Percentiles rank a stretch among this genome's conserved stretches.
These are phyloP conservation scores for Davidsoniella australis DNA, from an alignment of 2,329 filamentous ascomycete genomes.

Conservation along the genomic window DNA sequence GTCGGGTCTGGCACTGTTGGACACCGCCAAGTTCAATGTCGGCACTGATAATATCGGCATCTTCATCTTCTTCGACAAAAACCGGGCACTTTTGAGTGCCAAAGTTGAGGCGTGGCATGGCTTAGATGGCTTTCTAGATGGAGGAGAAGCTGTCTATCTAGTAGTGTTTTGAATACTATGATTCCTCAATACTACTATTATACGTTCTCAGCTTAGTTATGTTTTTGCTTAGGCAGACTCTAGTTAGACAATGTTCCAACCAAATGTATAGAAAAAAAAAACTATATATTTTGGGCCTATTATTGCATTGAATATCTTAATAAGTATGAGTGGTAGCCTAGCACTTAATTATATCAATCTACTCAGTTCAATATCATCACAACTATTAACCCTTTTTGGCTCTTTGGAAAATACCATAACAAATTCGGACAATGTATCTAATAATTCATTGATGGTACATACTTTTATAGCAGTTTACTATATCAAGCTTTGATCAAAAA, in stretches of 20 bases:
- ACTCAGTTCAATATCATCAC: background rate
- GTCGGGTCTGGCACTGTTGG: background rate
- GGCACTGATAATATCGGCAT: background rate
- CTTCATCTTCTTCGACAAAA: background rate
- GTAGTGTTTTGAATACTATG: too few relatives aligned
- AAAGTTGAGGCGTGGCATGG: constrained; percentile 9
- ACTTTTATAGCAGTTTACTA: too few relatives aligned
- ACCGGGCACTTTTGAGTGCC: background rate
- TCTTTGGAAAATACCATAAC: too few relatives aligned
- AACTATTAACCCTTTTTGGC: background rate
- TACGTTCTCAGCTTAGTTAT: background rate
- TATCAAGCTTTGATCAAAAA: too few relatives aligned
- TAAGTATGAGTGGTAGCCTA: background rate
- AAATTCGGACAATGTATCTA: too few relatives aligned
- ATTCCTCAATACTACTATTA: too few relatives aligned
- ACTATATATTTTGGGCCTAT: background rate
- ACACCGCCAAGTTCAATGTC: constrained; percentile 4
- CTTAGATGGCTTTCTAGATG: background rate
- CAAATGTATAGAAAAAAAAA: background rate
- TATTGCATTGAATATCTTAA: background rate
- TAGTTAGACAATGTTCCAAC: background rate
- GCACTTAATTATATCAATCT: too few relatives aligned
- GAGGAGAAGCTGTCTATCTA: background rate
- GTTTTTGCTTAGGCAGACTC: background rate
- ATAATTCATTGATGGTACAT: too few relatives aligned